Evolutionary conservation across 2,329 filamentous ascomycete genomes (phyloP).

Genomic region (Monosporascus cannonballus): DNA sequence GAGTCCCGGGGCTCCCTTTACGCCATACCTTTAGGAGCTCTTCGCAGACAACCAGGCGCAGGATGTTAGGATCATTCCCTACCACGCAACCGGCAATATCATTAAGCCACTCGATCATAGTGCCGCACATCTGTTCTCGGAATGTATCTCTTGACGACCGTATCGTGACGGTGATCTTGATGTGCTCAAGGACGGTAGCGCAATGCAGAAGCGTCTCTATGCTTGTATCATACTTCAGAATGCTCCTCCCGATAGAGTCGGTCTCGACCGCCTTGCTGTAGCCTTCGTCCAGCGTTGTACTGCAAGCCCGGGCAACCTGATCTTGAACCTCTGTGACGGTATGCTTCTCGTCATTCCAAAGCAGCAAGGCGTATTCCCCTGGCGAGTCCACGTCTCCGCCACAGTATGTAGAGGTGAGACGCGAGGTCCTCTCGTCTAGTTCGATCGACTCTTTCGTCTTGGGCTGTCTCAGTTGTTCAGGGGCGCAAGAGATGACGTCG

Average conservation of each 20-base stretch:
- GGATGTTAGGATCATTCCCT: constrained; percentile 69
- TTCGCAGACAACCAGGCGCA: constrained; percentile 80
- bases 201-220: constrained; percentile 68
- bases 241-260: constrained; percentile 79
- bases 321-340: constrained; percentile 86
- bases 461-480: constrained; percentile 81
- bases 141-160: constrained; percentile 92
- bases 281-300: constrained; percentile 63
- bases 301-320: constrained; percentile 86
- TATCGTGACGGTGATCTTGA: constrained; percentile 93
- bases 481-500: constrained; percentile 95
- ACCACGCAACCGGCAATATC: constrained; percentile 90
- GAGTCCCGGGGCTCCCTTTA: constrained; percentile 74
- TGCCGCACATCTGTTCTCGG: constrained; percentile 97
- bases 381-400: constrained; percentile 58
- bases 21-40: constrained; percentile 86
- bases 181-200: constrained; percentile 84
- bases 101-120: constrained; percentile 90
- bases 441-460: constrained; percentile 79
- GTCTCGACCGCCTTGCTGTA: constrained; percentile 77
- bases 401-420: constrained; percentile 72
- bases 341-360: constrained; percentile 99
- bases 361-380: constrained; percentile 73
- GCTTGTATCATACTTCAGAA: constrained; percentile 71
- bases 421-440: constrained; percentile 74